Evolutionary conservation across 495 filamentous ascomycete species (phyloP).

Genomic region (Aspergillus diversus): DNA sequence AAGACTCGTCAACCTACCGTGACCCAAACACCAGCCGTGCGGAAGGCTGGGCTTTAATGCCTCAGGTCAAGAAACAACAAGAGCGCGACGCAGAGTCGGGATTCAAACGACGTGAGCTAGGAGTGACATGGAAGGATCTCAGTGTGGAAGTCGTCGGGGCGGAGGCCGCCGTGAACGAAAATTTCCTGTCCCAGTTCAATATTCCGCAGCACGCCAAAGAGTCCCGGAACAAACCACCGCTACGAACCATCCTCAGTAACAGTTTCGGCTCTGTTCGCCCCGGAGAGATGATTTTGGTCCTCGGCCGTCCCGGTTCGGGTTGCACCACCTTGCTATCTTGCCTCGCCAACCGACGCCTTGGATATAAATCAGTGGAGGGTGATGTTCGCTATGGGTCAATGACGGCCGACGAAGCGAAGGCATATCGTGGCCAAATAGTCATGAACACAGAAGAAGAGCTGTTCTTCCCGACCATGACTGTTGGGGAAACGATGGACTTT

Average conservation of each 20-base stretch:
- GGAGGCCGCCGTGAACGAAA: conserved; percentile 54
- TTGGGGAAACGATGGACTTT: conserved; percentile 73
- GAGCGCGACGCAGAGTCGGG: conserved; percentile 51
- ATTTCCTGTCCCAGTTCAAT: conserved; percentile 60
- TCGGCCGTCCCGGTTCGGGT: conserved; percentile 50
- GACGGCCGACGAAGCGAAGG: conserved; percentile 51
- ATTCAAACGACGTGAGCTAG: conserved; percentile 51
- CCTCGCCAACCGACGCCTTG: conserved; percentile 63
- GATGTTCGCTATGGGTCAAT: conserved; percentile 28
- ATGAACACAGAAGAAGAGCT: conserved; percentile 73
- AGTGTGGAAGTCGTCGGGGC: conserved; percentile 46
- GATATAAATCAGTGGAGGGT: conserved; percentile 52
- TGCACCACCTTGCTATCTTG: conserved; percentile 62
- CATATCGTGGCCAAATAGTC: conserved; percentile 72
- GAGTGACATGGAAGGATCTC: conserved; percentile 59
- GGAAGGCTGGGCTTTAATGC: conserved; percentile 51
- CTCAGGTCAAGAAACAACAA: conserved; percentile 46
- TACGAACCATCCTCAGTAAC: conserved; percentile 43
- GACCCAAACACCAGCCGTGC: conserved; percentile 24
- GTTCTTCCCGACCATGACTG: conserved; percentile 71
- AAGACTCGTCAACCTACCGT: conserved; percentile 27
- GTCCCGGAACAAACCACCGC: conserved; percentile 39
- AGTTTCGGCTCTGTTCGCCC: conserved; percentile 58
- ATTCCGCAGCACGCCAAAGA: conserved; percentile 46
- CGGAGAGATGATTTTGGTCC: conserved; percentile 51